phyloP scores from a whole-genome alignment of 2,329 filamentous ascomycete species.

The Madurella fahalii region DNA sequence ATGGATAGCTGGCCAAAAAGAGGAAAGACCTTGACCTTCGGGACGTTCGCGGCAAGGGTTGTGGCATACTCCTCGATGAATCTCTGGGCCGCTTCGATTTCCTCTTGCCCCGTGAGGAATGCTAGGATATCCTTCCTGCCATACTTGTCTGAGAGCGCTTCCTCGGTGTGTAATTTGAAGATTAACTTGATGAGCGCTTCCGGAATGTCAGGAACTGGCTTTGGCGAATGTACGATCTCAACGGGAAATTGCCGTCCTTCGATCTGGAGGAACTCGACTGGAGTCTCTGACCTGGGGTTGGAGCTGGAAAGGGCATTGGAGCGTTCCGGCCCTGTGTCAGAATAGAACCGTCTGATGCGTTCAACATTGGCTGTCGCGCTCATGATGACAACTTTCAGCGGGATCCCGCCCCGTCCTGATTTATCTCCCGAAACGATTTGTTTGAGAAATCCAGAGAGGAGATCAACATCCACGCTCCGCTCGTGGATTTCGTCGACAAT shows the following conservation, averaged over 20 bases:
- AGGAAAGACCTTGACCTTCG: constrained; percentile 68
- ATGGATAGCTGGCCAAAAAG: constrained; percentile 89
- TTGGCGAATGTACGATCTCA: constrained; percentile 67
- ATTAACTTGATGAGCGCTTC: constrained; percentile 77
- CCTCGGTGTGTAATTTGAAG: constrained; percentile 79
- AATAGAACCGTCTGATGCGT: constrained; percentile 72
- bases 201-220: constrained; percentile 74
- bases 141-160: constrained; percentile 71
- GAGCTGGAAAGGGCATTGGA: background rate
- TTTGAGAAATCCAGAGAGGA: constrained; percentile 83
- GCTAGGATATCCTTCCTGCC: constrained; percentile 69
- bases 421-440: constrained; percentile 63
- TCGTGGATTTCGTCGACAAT: constrained; percentile 98
- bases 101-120: constrained; percentile 89
- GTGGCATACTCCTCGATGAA: constrained; percentile 75
- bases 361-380: constrained; percentile 92
- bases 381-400: constrained; percentile 91
- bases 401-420: constrained; percentile 63
- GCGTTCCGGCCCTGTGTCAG: constrained; percentile 20
- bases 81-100: constrained; percentile 77
- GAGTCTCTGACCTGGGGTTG: constrained; percentile 15
- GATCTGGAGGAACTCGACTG: constrained; percentile 56
- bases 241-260: constrained; percentile 87
- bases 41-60: constrained; percentile 69
- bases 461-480: constrained; percentile 87